Percentiles rank a stretch among this genome's conserved stretches.
phyloP scores from a whole-genome alignment of 169 alveolate genomes.

The Plasmodium adleri region DNA sequence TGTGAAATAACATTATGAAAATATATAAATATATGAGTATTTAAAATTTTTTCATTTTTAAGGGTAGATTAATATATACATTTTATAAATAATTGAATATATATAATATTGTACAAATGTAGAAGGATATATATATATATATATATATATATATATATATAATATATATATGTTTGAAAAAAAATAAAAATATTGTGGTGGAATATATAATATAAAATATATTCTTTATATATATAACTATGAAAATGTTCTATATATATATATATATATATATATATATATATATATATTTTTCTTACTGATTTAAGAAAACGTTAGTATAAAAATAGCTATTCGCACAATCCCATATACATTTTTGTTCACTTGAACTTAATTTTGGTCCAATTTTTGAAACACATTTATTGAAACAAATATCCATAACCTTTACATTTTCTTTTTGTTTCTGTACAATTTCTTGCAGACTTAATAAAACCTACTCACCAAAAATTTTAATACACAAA shows the following conservation, averaged over 20 bases:
- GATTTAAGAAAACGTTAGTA: conserved; percentile 66
- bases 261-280: not conserved
- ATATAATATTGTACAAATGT: no score
- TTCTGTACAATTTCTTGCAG: conserved; percentile 66
- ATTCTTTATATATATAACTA: not conserved
- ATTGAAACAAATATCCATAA: conserved; percentile 71
- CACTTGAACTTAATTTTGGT: conserved; percentile 31
- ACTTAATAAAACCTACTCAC: conserved; percentile 33
- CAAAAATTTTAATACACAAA: not conserved
- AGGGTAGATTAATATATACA: no score
- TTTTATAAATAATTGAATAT: no score
- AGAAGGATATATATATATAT: not conserved
- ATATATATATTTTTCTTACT: conserved; percentile 28
- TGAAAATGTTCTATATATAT: not conserved
- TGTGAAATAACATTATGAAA: not conserved
- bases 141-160: not conserved
- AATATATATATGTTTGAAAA: not conserved
- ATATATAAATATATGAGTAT: not conserved
- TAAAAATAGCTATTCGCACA: conserved; percentile 72
- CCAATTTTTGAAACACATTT: conserved; percentile 72
- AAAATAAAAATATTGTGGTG: not conserved
- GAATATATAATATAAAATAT: not conserved
- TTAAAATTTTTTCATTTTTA: no score
- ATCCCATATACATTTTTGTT: conserved; percentile 73
- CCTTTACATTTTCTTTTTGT: conserved; percentile 73